A percentile compares a stretch with the other conserved stretches of the same genome.
These are phyloP conservation scores for Chloris gayana DNA, from an alignment of 176 grass and related monocot species.

Conservation along the genomic window DNA sequence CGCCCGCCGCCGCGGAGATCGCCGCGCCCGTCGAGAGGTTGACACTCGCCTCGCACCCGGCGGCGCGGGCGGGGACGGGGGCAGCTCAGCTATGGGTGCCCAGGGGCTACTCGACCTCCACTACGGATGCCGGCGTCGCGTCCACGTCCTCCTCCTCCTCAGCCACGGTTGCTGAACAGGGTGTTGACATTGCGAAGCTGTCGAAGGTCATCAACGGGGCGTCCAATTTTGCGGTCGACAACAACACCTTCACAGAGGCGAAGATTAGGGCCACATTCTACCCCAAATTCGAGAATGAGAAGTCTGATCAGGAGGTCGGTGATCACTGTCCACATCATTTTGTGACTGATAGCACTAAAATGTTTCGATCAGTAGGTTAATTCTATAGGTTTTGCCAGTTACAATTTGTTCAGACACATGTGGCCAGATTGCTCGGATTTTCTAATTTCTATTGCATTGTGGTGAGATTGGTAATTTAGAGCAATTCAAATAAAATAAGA, in stretches of 20 bases:
- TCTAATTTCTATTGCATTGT: background rate
- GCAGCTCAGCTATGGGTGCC: conserved; percentile 52
- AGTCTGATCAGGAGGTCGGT: conserved; percentile 88
- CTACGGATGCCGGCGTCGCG: background rate
- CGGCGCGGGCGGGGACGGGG: background rate
- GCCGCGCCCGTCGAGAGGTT: conserved; percentile 28
- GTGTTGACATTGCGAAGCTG: background rate
- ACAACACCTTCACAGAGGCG: conserved; percentile 65
- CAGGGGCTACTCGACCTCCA: conserved; percentile 49
- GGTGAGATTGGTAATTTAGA: background rate
- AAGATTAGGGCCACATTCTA: conserved; percentile 93
- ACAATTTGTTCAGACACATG: background rate
- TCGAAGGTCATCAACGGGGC: conserved; percentile 62
- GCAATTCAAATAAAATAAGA: background rate
- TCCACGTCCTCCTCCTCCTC: conserved; percentile 24
- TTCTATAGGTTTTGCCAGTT: background rate
- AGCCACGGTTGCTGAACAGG: conserved; percentile 6
- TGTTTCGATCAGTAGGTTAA: background rate
- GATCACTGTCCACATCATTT: background rate
- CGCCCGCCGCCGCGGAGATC: background rate
- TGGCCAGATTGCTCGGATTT: background rate
- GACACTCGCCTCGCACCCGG: conserved; percentile 22
- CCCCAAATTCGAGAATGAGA: conserved; percentile 99
- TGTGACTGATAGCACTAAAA: background rate
- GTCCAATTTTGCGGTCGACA: conserved; percentile 61